These are phyloP conservation scores for Bipolaris zeicola DNA, from an alignment of 2,329 filamentous ascomycete species.

Conservation along the genomic window DNA sequence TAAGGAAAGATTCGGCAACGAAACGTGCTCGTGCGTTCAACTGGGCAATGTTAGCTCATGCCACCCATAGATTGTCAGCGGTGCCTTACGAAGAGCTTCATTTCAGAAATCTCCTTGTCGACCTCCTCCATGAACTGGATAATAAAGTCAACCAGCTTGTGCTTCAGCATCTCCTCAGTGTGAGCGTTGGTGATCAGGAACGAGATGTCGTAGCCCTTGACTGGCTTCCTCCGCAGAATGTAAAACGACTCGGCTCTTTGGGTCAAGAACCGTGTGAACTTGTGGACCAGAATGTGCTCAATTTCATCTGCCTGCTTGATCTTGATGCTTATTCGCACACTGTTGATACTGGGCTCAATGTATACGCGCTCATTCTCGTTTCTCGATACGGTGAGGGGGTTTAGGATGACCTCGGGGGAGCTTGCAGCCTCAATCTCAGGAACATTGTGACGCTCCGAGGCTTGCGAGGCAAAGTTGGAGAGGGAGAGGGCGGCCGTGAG, in stretches of 20 bases:
- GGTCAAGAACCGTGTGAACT: conserved; percentile 95
- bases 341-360: conserved; percentile 97
- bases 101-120: conserved; percentile 99
- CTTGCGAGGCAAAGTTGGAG: conserved; percentile 97
- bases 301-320: conserved; percentile 99
- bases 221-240: conserved; percentile 90
- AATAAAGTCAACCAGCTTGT: conserved; percentile 98
- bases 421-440: conserved; percentile 93
- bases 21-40: conserved; percentile 96
- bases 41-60: conserved; percentile 57
- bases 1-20: conserved; percentile 97
- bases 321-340: conserved; percentile 94
- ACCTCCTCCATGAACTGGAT: conserved; percentile 99
- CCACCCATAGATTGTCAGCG: not conserved
- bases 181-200: conserved; percentile 99
- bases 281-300: conserved; percentile 96
- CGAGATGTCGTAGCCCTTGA: conserved; percentile 98
- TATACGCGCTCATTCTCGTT: conserved; percentile 98
- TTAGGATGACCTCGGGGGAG: conserved; percentile 91
- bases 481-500: conserved; percentile 91
- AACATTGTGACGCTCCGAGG: conserved; percentile 95
- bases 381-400: conserved; percentile 85
- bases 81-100: conserved; percentile 94
- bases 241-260: conserved; percentile 97
- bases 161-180: conserved; percentile 97